Evolutionary conservation across 2,329 filamentous ascomycete genomes (phyloP).

Genomic region (Elsinoe australis): DNA sequence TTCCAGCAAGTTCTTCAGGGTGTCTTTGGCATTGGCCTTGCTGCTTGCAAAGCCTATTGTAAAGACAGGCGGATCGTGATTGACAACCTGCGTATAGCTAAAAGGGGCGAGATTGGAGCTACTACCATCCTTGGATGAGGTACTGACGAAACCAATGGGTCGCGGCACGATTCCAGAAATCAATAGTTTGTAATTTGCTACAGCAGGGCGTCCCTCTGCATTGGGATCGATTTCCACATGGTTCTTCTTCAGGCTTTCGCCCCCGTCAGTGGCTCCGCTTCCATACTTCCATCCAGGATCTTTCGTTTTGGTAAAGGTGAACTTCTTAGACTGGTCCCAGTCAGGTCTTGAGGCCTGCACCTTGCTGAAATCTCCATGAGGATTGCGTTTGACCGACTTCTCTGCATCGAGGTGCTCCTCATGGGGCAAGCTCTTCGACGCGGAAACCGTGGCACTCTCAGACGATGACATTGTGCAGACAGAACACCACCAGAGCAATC

Average conservation of each 20-base stretch:
- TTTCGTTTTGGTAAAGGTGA: slow-evolving; percentile 56
- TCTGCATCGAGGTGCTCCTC: slow-evolving; percentile 29
- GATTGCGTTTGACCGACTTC: slow-evolving; percentile 51
- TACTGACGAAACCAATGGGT: slow-evolving; percentile 62
- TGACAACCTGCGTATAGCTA: slow-evolving; percentile 75
- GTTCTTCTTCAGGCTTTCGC: slow-evolving; percentile 43
- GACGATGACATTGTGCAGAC: too few relatives aligned
- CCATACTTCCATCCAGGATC: slow-evolving; percentile 60
- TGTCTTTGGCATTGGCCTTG: slow-evolving; percentile 63
- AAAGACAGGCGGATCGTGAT: slow-evolving; percentile 82
- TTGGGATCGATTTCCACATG: slow-evolving; percentile 79
- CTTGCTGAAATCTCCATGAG: slow-evolving; percentile 66
- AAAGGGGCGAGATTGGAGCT: slow-evolving; percentile 77
- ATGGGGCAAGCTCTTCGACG: background rate
- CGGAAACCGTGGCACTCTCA: background rate
- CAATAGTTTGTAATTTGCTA: slow-evolving; percentile 83
- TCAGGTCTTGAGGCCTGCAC: slow-evolving; percentile 59
- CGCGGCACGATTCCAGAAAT: slow-evolving; percentile 75
- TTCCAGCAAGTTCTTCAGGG: slow-evolving; percentile 64
- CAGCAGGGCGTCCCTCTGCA: slow-evolving; percentile 56
- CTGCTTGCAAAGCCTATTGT: slow-evolving; percentile 54
- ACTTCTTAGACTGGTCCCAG: slow-evolving; percentile 45
- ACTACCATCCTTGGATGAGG: slow-evolving; percentile 52
- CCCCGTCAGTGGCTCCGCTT: slow-evolving; percentile 53
- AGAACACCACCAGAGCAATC: too few relatives aligned